These are phyloP conservation scores for Raphanus raphanistrum DNA, from an alignment of 345 rosid genomes.

Conservation along the genomic window DNA sequence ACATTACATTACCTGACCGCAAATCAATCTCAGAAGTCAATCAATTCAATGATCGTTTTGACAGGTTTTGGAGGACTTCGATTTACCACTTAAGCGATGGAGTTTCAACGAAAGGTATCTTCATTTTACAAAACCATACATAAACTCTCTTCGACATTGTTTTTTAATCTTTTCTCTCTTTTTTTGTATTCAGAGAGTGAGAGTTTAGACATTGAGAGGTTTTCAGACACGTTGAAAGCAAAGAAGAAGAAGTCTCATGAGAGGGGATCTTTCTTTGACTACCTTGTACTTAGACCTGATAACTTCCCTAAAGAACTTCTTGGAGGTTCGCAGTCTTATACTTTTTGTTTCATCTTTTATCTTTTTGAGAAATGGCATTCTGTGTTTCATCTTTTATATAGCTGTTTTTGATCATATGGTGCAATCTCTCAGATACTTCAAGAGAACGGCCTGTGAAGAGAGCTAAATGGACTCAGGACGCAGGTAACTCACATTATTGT, in stretches of 20 bases:
- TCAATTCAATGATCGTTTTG: background rate
- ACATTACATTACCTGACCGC: constrained; percentile 23
- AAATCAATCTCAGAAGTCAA: constrained; percentile 3
- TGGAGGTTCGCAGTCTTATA: constrained; percentile 22
- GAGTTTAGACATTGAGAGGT: constrained; percentile 37
- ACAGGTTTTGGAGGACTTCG: constrained; percentile 23
- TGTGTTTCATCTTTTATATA: background rate
- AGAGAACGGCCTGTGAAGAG: constrained; percentile 33
- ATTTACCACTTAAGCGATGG: constrained; percentile 33
- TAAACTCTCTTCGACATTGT: background rate
- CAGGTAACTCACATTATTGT: constrained; percentile 14
- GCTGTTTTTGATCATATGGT: background rate
- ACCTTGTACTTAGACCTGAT: constrained; percentile 37
- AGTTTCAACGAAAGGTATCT: constrained; percentile 21
- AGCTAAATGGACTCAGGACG: constrained; percentile 28
- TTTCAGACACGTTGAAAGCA: constrained; percentile 24
- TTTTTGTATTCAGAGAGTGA: constrained; percentile 20
- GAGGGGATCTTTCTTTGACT: constrained; percentile 28
- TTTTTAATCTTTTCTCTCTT: background rate
- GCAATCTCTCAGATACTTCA: constrained; percentile 18
- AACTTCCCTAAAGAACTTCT: constrained; percentile 42
- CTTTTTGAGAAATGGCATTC: too few relatives aligned
- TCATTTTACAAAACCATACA: background rate
- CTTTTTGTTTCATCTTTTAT: background rate
- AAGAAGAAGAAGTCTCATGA: constrained; percentile 18